Conservation (phyloP, 2,329 filamentous ascomycete genomes). For the Sphaerulina musiva region DNA sequence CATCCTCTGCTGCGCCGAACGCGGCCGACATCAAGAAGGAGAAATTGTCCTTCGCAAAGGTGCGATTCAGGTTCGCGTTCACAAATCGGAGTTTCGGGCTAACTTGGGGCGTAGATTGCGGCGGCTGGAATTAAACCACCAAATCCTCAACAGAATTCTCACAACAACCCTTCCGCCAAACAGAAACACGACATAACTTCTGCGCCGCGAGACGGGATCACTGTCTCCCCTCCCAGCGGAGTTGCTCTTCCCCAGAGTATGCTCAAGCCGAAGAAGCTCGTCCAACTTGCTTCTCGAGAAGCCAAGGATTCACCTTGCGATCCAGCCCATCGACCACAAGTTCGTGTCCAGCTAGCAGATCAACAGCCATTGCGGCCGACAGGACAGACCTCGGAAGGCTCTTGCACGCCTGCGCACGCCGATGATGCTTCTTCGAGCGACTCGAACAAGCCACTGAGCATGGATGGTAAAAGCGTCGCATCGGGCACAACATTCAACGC, state of each 20-base stretch:
- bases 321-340: conserved; percentile 16
- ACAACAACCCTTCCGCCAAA: conserved; percentile 11
- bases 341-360: conserved; percentile 25
- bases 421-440: conserved; percentile 50
- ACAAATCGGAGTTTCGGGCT: neutral
- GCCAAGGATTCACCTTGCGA: conserved; percentile 12
- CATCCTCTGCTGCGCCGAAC: conserved; percentile 21
- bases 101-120: conserved; percentile 27
- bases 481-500: conserved; percentile 83
- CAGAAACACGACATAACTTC: conserved; percentile 20
- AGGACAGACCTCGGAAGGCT: conserved; percentile 13
- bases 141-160: conserved; percentile 19
- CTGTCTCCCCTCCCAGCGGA: conserved; percentile 12
- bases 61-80: conserved; percentile 18
- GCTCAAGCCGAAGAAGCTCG: conserved; percentile 22
- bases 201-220: conserved; percentile 19
- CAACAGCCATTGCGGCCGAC: conserved; percentile 14
- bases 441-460: conserved; percentile 76
- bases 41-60: conserved; percentile 36
- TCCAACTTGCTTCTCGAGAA: conserved; percentile 17
- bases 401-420: conserved; percentile 22
- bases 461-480: conserved; percentile 89
- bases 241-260: conserved; percentile 3
- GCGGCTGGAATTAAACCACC: conserved; percentile 29
- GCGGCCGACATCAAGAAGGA: conserved; percentile 25